Conservation (phyloP, 768 basidiomycete species). For the Galerina sulciceps region DNA sequence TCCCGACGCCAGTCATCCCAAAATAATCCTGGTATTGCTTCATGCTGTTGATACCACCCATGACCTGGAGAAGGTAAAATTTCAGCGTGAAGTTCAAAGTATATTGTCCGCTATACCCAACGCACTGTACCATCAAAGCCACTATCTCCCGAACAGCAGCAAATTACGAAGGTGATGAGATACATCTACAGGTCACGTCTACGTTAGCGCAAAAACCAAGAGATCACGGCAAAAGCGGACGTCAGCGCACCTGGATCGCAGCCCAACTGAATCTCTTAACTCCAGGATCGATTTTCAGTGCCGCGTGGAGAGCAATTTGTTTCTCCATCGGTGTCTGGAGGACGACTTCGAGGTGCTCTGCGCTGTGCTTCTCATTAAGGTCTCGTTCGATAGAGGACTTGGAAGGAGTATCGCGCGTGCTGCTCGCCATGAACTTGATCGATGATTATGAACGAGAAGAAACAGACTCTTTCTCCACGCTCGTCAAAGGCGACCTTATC, state of each 20-base stretch:
- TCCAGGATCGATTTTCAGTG: slow-evolving; percentile 46
- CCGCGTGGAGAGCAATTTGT: slow-evolving; percentile 41
- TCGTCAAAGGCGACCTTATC: not conserved
- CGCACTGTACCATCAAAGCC: slow-evolving; percentile 58
- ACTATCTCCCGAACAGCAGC: slow-evolving; percentile 54
- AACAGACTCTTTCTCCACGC: not conserved
- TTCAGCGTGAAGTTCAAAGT: not conserved
- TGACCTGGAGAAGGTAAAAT: slow-evolving; percentile 36
- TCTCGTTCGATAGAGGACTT: slow-evolving; percentile 30
- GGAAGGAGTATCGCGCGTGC: not conserved
- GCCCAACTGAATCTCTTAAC: slow-evolving; percentile 37
- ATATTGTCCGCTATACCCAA: not conserved
- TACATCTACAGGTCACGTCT: slow-evolving; percentile 38
- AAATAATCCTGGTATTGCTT: slow-evolving; percentile 51
- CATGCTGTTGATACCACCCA: slow-evolving; percentile 60
- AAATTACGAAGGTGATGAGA: slow-evolving; percentile 48
- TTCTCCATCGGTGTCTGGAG: slow-evolving; percentile 42
- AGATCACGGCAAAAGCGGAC: not conserved
- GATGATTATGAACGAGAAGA: not conserved
- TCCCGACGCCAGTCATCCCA: slow-evolving; percentile 43
- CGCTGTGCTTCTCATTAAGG: slow-evolving; percentile 15
- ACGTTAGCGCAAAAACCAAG: not conserved
- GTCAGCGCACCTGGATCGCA: slow-evolving; percentile 38
- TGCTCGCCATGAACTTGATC: not conserved
- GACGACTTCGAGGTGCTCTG: slow-evolving; percentile 1